These are phyloP conservation scores for Ampelocalamus luodianensis DNA, from an alignment of 176 grass and related monocot genomes.

Conservation along the genomic window DNA sequence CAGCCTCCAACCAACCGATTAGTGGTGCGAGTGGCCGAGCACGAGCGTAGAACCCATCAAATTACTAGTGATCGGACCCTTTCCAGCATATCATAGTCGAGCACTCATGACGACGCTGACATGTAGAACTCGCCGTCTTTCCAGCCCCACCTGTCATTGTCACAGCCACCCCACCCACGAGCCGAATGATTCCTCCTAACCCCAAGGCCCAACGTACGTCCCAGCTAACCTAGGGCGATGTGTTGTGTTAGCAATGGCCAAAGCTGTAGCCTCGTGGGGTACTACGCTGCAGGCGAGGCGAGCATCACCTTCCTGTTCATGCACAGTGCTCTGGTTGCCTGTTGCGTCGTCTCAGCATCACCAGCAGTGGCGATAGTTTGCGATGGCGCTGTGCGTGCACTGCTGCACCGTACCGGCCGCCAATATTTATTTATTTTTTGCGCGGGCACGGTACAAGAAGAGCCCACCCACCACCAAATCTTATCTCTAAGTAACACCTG, in stretches of 20 bases:
- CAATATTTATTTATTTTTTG: neutral
- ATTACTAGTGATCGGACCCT: neutral
- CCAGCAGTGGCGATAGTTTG: neutral
- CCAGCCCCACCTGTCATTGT: neutral
- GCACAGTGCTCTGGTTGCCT: neutral
- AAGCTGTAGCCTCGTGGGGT: neutral
- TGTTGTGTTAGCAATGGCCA: neutral
- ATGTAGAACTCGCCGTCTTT: neutral
- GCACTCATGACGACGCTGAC: neutral
- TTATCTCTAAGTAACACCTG: neutral
- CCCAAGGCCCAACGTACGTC: too few species aligned
- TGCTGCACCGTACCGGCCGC: neutral
- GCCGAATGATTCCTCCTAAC: neutral
- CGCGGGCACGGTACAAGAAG: neutral
- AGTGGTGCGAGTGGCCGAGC: neutral
- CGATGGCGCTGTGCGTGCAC: neutral
- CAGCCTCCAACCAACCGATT: neutral
- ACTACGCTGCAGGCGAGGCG: neutral
- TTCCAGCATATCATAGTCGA: neutral
- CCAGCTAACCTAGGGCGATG: neutral
- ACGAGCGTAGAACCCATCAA: neutral
- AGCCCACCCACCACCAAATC: neutral
- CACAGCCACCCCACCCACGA: neutral
- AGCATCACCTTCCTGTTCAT: neutral
- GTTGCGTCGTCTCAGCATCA: neutral